These are phyloP conservation scores for Eruca vesicaria DNA, from an alignment of 441 rosid species.

Conservation along the genomic window DNA sequence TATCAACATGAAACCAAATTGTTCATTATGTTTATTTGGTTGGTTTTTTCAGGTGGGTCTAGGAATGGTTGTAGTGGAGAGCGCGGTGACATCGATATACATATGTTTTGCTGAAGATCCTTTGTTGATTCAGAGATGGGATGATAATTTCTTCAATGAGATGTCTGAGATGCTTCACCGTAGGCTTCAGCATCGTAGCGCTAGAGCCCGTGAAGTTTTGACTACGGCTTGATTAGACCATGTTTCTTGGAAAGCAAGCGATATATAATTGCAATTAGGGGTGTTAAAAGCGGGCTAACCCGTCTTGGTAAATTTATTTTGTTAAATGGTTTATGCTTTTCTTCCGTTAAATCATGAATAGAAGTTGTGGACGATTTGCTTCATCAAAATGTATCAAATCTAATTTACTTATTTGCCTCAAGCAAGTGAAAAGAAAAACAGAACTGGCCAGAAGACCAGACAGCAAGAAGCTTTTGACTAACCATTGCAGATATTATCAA, in stretches of 20 bases:
- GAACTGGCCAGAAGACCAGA: too few species aligned
- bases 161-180: slow-evolving; percentile 81
- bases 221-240: slow-evolving; percentile 24
- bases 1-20: not conserved
- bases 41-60: slow-evolving; percentile 62
- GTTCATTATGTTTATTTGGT: not conserved
- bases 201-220: slow-evolving; percentile 44
- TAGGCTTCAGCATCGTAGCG: slow-evolving; percentile 82
- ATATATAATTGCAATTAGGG: slow-evolving; percentile 12
- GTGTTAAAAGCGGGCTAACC: not conserved
- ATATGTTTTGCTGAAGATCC: slow-evolving; percentile 94
- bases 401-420: too few species aligned
- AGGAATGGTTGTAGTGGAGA: slow-evolving; percentile 91
- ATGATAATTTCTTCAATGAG: slow-evolving; percentile 71
- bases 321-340: slow-evolving; percentile 6
- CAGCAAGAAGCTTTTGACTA: too few species aligned
- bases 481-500: too few species aligned
- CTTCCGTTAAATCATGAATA: not conserved
- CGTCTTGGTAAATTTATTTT: not conserved
- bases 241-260: not conserved
- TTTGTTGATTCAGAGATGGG: slow-evolving; percentile 82
- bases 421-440: too few species aligned
- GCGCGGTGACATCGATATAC: slow-evolving; percentile 91
- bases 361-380: slow-evolving; percentile 4
- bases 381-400: slow-evolving; percentile 19